Percentiles rank a stretch among this genome's conserved stretches.
These are phyloP conservation scores for Sphaerobolus stellatus DNA, from an alignment of 1,284 basidiomycete genomes.

Conservation along the genomic window DNA sequence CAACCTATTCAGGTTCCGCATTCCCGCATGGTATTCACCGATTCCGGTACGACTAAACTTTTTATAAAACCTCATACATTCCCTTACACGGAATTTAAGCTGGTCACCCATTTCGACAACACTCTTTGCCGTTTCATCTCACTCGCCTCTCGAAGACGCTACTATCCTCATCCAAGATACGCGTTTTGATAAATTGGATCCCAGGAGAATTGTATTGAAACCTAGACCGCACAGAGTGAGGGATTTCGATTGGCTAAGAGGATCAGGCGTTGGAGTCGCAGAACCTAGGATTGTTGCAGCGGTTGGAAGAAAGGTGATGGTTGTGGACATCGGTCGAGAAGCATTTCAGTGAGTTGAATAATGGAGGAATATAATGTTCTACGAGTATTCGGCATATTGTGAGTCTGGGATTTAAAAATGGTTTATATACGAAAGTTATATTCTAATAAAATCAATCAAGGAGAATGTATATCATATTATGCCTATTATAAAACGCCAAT, in stretches of 20 bases:
- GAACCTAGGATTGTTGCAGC: slow-evolving; percentile 64
- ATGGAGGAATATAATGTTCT: too few species aligned
- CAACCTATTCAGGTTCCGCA: slow-evolving; percentile 53
- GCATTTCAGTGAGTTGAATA: background rate
- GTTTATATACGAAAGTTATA: background rate
- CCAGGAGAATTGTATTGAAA: slow-evolving; percentile 55
- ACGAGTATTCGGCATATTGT: slow-evolving; percentile 45
- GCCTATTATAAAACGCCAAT: too few species aligned
- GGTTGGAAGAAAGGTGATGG: slow-evolving; percentile 52
- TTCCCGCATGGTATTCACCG: slow-evolving; percentile 64
- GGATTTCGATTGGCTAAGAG: slow-evolving; percentile 70
- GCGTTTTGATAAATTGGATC: slow-evolving; percentile 60
- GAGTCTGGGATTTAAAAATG: slow-evolving; percentile 10
- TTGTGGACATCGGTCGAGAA: slow-evolving; percentile 18
- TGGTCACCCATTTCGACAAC: slow-evolving; percentile 76
- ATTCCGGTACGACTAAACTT: slow-evolving; percentile 54
- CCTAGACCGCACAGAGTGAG: slow-evolving; percentile 61
- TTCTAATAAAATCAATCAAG: too few species aligned
- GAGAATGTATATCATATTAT: too few species aligned
- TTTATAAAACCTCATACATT: slow-evolving; percentile 11
- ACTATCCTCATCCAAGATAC: slow-evolving; percentile 66
- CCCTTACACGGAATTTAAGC: slow-evolving; percentile 34
- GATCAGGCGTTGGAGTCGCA: slow-evolving; percentile 31
- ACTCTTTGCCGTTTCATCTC: slow-evolving; percentile 70
- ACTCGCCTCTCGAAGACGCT: slow-evolving; percentile 55